Evolutionary conservation across 2,329 filamentous ascomycete species (phyloP), one percentile per base, ranked within the genome.

Genomic region (Pseudogymnoascus sp.): DNA sequence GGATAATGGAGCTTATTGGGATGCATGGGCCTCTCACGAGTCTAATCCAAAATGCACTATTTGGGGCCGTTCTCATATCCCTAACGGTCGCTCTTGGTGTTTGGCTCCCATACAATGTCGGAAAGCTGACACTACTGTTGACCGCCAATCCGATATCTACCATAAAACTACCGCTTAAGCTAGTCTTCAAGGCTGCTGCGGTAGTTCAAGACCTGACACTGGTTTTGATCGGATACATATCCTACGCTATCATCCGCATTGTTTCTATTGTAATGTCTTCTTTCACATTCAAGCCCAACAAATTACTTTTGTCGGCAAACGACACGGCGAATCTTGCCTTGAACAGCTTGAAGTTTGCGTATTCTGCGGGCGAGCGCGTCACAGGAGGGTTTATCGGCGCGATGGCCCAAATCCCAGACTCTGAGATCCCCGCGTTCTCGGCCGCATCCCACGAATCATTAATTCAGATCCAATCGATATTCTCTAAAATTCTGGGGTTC

Each of bases 1-100:
- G 94, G 0, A 90, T 99, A 60, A 86, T 99, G 78, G 94, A 99
- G 73, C 83, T 99, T 13, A 88, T 99, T 63, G 94, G 94, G 37
- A 95, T 99, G 89, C 90, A 95, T 70, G 94, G 94, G 0, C 94
- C 94, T 0, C 80, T 99, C 2, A 87, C 88, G 11, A 92, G 91
- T 2, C 81, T 99, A 5, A 85, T 97, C 67, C 94, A 99, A 70
- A 99, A 99, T 67, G 92, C 90, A 61, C 86, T 97, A 13, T 99
- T 99, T 74, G 96, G 93, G 71, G 88, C 89, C 6, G 87, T 97
- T 50, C 81, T 99, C 29, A 91, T 99, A 11, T 89, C 90, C 0
- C 84, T 93, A 59, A 96, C 92, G 11, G 85, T 99, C 41, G 87
- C 91, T 60, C 78, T 89, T 63, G 93, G 92, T 59, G 85, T 97